These are phyloP conservation scores for Hawksworthiomyces lignivorus DNA, from an alignment of 2,329 filamentous ascomycete species.

Conservation along the genomic window DNA sequence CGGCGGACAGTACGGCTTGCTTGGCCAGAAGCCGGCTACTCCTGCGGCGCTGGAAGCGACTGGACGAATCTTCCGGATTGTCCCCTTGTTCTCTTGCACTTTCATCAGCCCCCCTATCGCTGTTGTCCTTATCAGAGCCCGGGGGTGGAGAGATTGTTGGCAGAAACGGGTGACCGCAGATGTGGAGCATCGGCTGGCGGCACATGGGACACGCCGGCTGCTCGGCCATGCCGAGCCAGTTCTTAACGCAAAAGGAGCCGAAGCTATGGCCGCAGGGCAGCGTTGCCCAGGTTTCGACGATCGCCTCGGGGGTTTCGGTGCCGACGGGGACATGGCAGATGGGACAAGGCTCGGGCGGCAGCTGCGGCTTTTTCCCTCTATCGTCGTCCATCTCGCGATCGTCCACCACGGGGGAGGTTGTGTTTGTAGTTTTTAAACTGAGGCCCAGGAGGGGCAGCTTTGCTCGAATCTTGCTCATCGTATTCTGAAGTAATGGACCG, in stretches of 20 bases:
- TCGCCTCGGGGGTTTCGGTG: slow-evolving; percentile 27
- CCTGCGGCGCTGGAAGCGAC: too few relatives aligned
- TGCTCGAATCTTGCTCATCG: too few relatives aligned
- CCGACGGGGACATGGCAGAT: slow-evolving; percentile 38
- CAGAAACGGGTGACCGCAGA: slow-evolving; percentile 26
- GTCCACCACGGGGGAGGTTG: too few relatives aligned
- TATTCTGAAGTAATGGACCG: too few relatives aligned
- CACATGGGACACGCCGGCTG: slow-evolving; percentile 33
- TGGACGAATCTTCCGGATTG: too few relatives aligned
- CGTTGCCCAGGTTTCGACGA: slow-evolving; percentile 30
- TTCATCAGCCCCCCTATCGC: background rate
- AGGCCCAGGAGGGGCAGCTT: too few relatives aligned
- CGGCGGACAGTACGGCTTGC: too few relatives aligned
- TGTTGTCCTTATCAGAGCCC: background rate
- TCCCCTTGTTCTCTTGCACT: too few relatives aligned
- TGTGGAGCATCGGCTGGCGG: slow-evolving; percentile 23
- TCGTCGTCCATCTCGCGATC: too few relatives aligned
- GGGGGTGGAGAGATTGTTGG: slow-evolving; percentile 15
- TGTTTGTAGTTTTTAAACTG: too few relatives aligned
- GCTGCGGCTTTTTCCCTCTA: background rate
- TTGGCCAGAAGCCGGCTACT: too few relatives aligned
- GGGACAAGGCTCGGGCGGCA: slow-evolving; percentile 23
- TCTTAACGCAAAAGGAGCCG: slow-evolving; percentile 35
- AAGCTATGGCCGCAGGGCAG: slow-evolving; percentile 37
- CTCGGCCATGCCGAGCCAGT: slow-evolving; percentile 30